A percentile compares a stretch with the other conserved stretches of the same genome.
Evolutionary conservation across 1,139 yeast species (phyloP).

Genomic region (Debaryomyces coudertii): DNA sequence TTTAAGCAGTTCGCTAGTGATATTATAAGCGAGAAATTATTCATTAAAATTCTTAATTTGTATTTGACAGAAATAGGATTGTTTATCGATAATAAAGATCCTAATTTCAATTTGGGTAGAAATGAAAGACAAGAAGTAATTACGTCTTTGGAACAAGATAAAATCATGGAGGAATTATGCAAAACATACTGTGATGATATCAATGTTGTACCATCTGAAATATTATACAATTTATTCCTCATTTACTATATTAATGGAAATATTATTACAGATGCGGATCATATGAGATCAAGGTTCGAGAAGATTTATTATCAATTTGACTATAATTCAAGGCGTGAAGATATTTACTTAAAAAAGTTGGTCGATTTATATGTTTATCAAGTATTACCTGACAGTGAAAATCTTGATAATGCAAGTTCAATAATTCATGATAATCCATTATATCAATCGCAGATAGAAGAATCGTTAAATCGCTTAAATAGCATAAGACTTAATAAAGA

Average conservation of each 20-base stretch:
- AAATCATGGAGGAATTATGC: conserved; percentile 27
- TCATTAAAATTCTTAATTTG: conserved; percentile 38
- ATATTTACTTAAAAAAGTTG: conserved; percentile 27
- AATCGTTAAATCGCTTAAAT: conserved; percentile 21
- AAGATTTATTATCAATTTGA: conserved; percentile 16
- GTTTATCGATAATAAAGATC: conserved; percentile 22
- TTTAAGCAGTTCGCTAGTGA: conserved; percentile 30
- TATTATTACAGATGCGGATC: conserved; percentile 11
- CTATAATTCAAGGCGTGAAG: conserved; percentile 14
- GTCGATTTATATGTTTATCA: conserved; percentile 41
- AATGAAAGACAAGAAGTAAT: conserved; percentile 19
- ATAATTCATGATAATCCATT: conserved; percentile 28
- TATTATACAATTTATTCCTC: conserved; percentile 38
- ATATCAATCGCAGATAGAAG: conserved; percentile 19
- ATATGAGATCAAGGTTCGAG: conserved; percentile 11
- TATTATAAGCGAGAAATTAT: conserved; percentile 31
- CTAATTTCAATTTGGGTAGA: conserved; percentile 19
- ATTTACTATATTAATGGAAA: conserved; percentile 29
- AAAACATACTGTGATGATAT: conserved; percentile 22
- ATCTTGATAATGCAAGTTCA: conserved; percentile 31
- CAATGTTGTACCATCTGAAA: conserved; percentile 35
- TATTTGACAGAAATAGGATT: conserved; percentile 44
- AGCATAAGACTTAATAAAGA: conserved; percentile 17
- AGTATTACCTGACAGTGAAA: conserved; percentile 35
- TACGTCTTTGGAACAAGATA: conserved; percentile 24